These are phyloP conservation scores for Pontederia paniculata DNA, from an alignment of 176 grass and related monocot species.

Conservation along the genomic window DNA sequence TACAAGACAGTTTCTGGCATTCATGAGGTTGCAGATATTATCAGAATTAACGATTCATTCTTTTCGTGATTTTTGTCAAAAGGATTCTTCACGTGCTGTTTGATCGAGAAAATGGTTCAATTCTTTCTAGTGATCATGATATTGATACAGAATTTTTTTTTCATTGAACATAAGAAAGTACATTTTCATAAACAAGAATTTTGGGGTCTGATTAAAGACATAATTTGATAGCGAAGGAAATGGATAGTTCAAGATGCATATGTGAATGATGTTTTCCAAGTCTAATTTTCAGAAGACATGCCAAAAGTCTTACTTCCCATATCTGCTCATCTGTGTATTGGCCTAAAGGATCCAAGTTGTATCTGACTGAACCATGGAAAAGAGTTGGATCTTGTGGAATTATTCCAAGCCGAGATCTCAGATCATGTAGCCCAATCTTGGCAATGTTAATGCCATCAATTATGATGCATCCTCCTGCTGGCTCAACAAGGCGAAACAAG, in stretches of 20 bases:
- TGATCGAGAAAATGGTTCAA: too few relatives aligned
- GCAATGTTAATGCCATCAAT: constrained; percentile 60
- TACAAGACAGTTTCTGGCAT: background rate
- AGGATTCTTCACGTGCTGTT: too few relatives aligned
- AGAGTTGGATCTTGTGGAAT: constrained; percentile 97
- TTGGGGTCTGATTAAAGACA: too few relatives aligned
- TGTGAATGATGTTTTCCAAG: background rate
- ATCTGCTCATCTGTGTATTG: constrained; percentile 60
- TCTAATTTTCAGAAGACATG: constrained; percentile 1
- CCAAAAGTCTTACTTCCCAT: constrained; percentile 55
- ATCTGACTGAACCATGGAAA: constrained; percentile 74
- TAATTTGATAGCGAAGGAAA: background rate
- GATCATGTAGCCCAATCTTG: constrained; percentile 66
- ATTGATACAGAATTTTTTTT: too few relatives aligned
- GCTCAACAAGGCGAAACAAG: constrained; percentile 90
- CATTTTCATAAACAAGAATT: too few relatives aligned
- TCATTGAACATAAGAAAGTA: too few relatives aligned
- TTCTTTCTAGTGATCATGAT: too few relatives aligned
- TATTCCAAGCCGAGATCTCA: constrained; percentile 77
- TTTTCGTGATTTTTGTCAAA: too few relatives aligned
- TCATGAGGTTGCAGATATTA: background rate
- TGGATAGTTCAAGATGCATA: background rate
- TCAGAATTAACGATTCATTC: too few relatives aligned
- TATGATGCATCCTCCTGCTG: constrained; percentile 60
- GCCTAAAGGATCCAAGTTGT: constrained; percentile 67